Evolutionary conservation across 2,329 filamentous ascomycete genomes (phyloP), one percentile per base, ranked within the genome.

Genomic region (Stemphylium lycopersici): DNA sequence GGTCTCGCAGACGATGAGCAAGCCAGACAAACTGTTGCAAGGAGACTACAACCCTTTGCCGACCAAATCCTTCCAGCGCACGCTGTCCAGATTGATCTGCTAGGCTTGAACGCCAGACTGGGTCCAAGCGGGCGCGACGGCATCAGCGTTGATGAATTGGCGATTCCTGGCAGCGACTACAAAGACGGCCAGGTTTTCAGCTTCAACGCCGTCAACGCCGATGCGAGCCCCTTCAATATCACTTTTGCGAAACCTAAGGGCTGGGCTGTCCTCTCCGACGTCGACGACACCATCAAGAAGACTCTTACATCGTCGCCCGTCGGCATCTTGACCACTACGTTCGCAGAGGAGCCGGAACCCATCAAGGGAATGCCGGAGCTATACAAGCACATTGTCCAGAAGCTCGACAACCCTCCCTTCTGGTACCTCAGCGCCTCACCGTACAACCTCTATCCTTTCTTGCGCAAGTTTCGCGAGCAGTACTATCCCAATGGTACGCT

Each of bases 271-370:
- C 87, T 97, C 59, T 93, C 90, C 34, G 93, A 98, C 67, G 85
- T 98, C 62, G 95, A 98, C 70, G 93, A 98, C 76, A 96, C 93
- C 0, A 96, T 98, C 80, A 97, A 98, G 76, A 80, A 93, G 62
- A 97, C 93, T 0, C 82, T 90, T 73, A 96, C 93, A 0, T 85
- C 87, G 38, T 88, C 90, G 44, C 87, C 91, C 0, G 82, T 89
- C 6, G 91, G 91, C 2, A 93, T 97, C 66, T 79, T 98, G 4
- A 83, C 85, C 41, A 88, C 89, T 46, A 98, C 93, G 0, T 97
- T 98, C 68, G 84, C 90, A 41, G 89, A 93, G 45, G 79, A 86
- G 13, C 88, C 92, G 0, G 79, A 82, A 12, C 86, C 90, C 0
- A 86, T 93, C 12, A 68, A 81, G 0, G 91, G 90, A 42, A 97